These are phyloP conservation scores for Calonectria pteridis DNA, from an alignment of 2,329 filamentous ascomycete genomes.

Conservation along the genomic window DNA sequence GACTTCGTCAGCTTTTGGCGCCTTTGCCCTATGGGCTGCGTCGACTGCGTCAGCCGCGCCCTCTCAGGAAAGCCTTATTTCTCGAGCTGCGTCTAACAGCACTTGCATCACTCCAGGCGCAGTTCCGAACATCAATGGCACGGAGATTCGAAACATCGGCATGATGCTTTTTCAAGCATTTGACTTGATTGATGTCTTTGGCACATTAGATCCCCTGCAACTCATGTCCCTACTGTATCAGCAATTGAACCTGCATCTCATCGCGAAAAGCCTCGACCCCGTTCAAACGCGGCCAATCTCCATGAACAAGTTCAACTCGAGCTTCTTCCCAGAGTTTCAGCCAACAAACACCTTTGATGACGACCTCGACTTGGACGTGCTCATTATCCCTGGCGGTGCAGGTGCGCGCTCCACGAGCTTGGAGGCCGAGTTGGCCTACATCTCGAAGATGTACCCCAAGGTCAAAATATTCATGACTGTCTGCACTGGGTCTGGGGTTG, in stretches of 20 bases:
- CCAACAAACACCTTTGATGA: conserved; percentile 66
- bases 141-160: conserved; percentile 50
- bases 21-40: conserved; percentile 21
- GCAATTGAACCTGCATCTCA: conserved; percentile 55
- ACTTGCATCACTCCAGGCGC: conserved; percentile 38
- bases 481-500: conserved; percentile 73
- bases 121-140: conserved; percentile 37
- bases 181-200: conserved; percentile 60
- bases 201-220: conserved; percentile 60
- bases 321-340: conserved; percentile 51
- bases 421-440: conserved; percentile 53
- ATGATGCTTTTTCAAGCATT: conserved; percentile 60
- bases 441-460: conserved; percentile 55
- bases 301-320: conserved; percentile 50
- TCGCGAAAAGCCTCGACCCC: conserved; percentile 56
- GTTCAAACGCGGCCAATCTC: conserved; percentile 51
- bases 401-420: conserved; percentile 58
- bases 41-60: conserved; percentile 22
- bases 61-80: not conserved
- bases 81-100: conserved; percentile 4
- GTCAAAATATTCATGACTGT: conserved; percentile 72
- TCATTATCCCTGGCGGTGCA: conserved; percentile 74
- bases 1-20: conserved; percentile 22
- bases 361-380: conserved; percentile 65
- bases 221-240: conserved; percentile 49